phyloP scores from a whole-genome alignment of 192 early-diverging fungal species.

The Backusella macrospora region DNA sequence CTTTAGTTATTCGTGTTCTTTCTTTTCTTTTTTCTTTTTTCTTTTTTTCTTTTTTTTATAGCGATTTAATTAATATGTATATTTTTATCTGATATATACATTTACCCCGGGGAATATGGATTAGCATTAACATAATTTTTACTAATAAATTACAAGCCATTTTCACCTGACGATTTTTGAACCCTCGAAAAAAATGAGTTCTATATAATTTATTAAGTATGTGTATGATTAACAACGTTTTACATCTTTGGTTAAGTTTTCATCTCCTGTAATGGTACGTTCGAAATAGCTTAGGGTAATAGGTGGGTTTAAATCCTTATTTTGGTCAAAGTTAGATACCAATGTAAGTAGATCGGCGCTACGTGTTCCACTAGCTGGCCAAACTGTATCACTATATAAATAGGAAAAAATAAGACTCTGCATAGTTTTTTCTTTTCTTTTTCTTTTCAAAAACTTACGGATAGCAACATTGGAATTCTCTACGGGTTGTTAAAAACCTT shows the following conservation, averaged over 20 bases:
- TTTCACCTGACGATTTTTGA: too few species aligned
- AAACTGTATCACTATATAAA: constrained; percentile 27
- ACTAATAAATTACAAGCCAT: too few species aligned
- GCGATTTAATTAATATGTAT: too few species aligned
- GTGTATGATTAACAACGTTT: not conserved
- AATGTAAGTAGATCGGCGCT: constrained; percentile 25
- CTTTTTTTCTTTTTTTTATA: too few species aligned
- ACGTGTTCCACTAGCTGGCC: constrained; percentile 32
- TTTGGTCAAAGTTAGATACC: constrained; percentile 16
- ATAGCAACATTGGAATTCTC: constrained; percentile 34
- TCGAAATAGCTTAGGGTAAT: constrained; percentile 23
- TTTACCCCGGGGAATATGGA: too few species aligned
- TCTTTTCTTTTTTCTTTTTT: too few species aligned
- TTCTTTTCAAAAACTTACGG: constrained; percentile 5
- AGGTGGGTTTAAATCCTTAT: constrained; percentile 26
- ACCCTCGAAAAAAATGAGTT: not conserved
- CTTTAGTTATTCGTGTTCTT: too few species aligned
- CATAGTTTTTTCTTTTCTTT: too few species aligned
- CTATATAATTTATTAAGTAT: not conserved
- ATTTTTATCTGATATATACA: too few species aligned
- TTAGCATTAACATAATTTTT: too few species aligned
- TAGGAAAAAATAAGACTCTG: not conserved
- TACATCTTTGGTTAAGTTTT: not conserved
- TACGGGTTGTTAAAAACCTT: constrained; percentile 31
- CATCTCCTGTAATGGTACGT: constrained; percentile 29